Conservation (phyloP, 2,329 filamentous ascomycete species). For the Aspergillus calidoustus region DNA sequence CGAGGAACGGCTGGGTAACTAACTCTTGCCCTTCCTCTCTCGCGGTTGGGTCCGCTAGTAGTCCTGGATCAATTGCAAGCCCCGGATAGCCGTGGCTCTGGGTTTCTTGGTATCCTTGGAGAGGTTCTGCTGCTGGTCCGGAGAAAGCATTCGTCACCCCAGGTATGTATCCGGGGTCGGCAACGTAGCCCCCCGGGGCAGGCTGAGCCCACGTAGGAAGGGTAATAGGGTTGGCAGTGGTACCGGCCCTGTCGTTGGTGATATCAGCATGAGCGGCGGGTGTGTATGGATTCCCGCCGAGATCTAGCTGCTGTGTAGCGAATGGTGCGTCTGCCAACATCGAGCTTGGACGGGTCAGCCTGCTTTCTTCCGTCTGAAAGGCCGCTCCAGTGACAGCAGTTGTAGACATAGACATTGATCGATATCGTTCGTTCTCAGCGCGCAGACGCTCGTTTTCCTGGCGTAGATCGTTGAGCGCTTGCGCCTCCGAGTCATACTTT, state of each 20-base stretch:
- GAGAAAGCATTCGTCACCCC: neutral
- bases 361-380: neutral
- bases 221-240: neutral
- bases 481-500: neutral
- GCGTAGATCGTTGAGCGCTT: neutral
- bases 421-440: neutral
- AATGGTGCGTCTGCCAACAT: neutral
- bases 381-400: neutral
- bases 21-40: neutral
- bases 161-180: neutral
- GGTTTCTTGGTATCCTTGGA: neutral
- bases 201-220: neutral
- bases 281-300: neutral
- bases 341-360: neutral
- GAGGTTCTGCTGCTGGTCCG: neutral
- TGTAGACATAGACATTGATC: neutral
- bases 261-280: too few species aligned
- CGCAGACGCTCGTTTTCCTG: neutral
- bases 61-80: neutral
- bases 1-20: neutral
- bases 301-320: neutral
- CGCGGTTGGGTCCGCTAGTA: neutral
- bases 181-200: too few species aligned
- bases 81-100: neutral
- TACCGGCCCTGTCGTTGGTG: neutral